Evolutionary conservation across 2,329 filamentous ascomycete genomes (phyloP).

Genomic region (Fusarium pseudoanthophilum): DNA sequence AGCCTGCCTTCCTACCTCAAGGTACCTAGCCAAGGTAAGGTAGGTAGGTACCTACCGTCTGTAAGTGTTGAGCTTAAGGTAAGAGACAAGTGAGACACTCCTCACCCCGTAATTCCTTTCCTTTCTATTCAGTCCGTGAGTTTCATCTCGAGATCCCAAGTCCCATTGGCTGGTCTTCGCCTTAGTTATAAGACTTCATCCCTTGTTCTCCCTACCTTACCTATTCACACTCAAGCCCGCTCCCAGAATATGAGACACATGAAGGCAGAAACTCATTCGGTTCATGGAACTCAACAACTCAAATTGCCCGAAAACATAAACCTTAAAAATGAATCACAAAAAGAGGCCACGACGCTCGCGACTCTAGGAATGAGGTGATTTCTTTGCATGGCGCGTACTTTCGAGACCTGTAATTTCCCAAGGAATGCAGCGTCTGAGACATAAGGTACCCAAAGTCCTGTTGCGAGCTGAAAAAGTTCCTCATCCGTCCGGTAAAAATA

Average conservation of each 20-base stretch:
- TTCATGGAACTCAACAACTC: not conserved
- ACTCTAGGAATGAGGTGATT: constrained; percentile 16
- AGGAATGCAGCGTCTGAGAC: constrained; percentile 33
- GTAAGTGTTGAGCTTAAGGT: too few relatives aligned
- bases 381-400: not conserved
- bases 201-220: not conserved
- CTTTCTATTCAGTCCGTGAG: not conserved
- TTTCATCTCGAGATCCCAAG: not conserved
- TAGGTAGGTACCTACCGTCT: too few relatives aligned
- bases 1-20: not conserved
- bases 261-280: not conserved
- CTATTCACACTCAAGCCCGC: not conserved
- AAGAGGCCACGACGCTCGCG: not conserved
- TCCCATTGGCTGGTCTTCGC: not conserved
- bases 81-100: constrained; percentile 8
- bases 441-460: not conserved
- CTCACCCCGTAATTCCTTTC: constrained; percentile 1
- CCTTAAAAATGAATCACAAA: not conserved
- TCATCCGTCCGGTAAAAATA: not conserved
- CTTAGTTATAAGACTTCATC: not conserved
- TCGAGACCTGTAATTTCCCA: constrained; percentile 21
- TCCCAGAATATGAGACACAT: not conserved
- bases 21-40: not conserved
- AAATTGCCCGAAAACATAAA: constrained; percentile 15
- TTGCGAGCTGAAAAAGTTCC: not conserved